Evolutionary conservation across 2,329 filamentous ascomycete genomes (phyloP).

Genomic region (Pseudopithomyces chartarum): DNA sequence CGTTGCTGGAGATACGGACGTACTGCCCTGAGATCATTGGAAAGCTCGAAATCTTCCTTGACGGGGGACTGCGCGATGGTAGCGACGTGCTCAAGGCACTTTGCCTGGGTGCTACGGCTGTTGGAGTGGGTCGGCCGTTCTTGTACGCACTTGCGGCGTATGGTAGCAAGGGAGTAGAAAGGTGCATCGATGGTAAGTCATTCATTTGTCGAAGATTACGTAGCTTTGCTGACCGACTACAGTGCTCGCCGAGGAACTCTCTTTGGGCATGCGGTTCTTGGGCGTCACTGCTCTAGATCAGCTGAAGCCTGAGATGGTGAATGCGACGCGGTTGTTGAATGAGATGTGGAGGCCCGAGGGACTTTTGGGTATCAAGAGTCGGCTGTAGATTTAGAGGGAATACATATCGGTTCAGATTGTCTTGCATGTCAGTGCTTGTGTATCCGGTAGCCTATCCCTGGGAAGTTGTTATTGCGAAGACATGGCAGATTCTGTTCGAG

Average conservation of each 20-base stretch:
- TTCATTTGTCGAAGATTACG: background rate
- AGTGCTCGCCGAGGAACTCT: conserved; percentile 62
- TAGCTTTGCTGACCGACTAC: conserved; percentile 10
- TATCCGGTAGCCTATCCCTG: too few species aligned
- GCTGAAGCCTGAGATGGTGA: conserved; percentile 65
- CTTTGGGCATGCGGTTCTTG: conserved; percentile 69
- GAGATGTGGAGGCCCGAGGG: conserved; percentile 42
- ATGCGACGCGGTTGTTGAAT: conserved; percentile 46
- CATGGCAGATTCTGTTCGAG: too few species aligned
- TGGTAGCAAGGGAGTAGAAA: conserved; percentile 42
- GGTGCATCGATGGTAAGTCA: conserved; percentile 43
- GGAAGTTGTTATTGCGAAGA: too few species aligned
- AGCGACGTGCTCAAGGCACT: conserved; percentile 47
- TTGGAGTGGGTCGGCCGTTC: conserved; percentile 45
- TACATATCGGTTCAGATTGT: background rate
- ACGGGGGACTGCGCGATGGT: conserved; percentile 45
- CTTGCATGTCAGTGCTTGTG: background rate
- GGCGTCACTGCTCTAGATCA: conserved; percentile 66
- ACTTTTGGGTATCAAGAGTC: conserved; percentile 24
- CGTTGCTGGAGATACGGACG: conserved; percentile 44
- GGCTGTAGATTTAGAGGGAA: conserved; percentile 19
- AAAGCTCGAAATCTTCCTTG: conserved; percentile 44
- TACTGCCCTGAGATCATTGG: conserved; percentile 44
- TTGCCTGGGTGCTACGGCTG: conserved; percentile 46
- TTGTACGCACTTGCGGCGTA: conserved; percentile 47